Base-by-base conservation (phyloP, 495 filamentous ascomycete genomes). In the Elaphomyces granulatus region DNA sequence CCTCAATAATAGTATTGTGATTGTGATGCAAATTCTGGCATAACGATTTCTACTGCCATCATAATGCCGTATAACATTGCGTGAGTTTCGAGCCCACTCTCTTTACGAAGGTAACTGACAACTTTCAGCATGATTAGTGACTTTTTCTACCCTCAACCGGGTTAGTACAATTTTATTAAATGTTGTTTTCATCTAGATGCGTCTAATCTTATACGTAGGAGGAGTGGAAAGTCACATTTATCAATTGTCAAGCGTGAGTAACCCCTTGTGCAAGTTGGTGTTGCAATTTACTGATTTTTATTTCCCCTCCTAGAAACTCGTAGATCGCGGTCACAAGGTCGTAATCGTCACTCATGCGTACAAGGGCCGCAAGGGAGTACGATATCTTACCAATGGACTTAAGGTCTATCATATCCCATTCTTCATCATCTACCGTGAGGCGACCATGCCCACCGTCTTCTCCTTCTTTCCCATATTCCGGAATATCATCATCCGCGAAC, bases 381-480 rank as follows among this genome's bases (percentile, higher is more conserved):
- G 92, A 40, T 98, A 95, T 50, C 77, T 98, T 36, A 96, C 90
- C 38, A 96, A 96, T 60, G 88, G 90, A 30, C 75, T 98, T 46
- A 98, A 98, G 55, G 87, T 96, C 59, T 98, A 94, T 60, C 83
- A 98, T 62, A 82, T 95, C 7, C 90, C 90, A 1, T 95, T 95
- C 56, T 73, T 92, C 50, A 77, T 96, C 51, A 86, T 96, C 41
- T 94, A 95, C 58, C 84, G 90, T 37, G 84, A 86, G 45, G 72
- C 84, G 14, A 94, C 87, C n/a, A 84, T 98, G 49, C 90, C 90
- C 0, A 95, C 92, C 10, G 87, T 98, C 47, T 96, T 96, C 63
- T 94, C 87, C 8, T 95, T 94, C 64, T 96, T 98, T 45, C 90
- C 90, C 12, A 77, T 94, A 9, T 93, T 98, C 48, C 80, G 90